Base-by-base conservation (phyloP, 2,329 filamentous ascomycete genomes). In the Fusarium liriodendri region DNA sequence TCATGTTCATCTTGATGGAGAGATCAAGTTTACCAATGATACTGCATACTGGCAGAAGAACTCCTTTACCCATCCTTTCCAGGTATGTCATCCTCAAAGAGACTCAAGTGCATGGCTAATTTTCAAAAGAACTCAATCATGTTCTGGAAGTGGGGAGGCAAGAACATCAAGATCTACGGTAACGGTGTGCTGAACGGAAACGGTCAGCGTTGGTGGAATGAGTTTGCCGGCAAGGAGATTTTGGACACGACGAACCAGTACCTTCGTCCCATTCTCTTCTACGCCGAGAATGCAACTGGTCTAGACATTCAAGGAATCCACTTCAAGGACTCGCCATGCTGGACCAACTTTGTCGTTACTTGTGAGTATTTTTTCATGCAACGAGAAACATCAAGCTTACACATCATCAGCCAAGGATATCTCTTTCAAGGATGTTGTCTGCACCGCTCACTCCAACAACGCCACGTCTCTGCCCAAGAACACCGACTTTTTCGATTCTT, bases 11-110 rank as follows among this genome's bases (percentile, higher is more conserved):
- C 64, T 77, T 14, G 76, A 77, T 20, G 76, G 76, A 20, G 76
- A 77, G 64, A 77, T 77, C 42, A 77, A 77, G 66, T 77, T 77
- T 32, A 77, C 76, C 52, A 77, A 77, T 10, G 74, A 77, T 14
- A 76, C 73, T 2, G 35, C 13, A 18, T 77, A 71, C 18, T 77
- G 76, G 76, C 76, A 77, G 57, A 70, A 71, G 55, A 72, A 77
- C 45, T 70, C 76, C 7, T 77, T 71, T 27, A 42, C 64, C 9
- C 75, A 77, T 18, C 76, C 76, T 6, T 77, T 78, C 61, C 76
- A 78, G 66, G 75, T 76, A 58, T n/a, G 42, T 33, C 2, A 11
- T 6, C 5, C 0, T 3, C 7, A 2, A 13, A 14, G 2, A 5
- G 2, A 10, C 0, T 6, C 6, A 2, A 9, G 6, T n/a, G n/a